Conservation (phyloP, 257 asterid genomes). For the Rubia yunnanensis region DNA sequence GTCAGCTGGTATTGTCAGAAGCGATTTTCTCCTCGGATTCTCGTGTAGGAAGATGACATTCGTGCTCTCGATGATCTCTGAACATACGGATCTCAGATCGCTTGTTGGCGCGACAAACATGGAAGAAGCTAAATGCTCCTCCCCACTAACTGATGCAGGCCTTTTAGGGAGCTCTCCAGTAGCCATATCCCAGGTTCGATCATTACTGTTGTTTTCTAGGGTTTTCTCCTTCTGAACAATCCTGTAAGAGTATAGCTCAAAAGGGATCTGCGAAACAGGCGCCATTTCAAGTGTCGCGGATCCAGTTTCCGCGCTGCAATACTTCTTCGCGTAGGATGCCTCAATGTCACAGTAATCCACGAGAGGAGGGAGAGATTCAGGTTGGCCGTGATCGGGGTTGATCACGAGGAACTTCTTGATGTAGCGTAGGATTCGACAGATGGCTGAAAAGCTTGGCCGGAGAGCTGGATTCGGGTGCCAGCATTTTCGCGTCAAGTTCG, state of each 20-base stretch:
- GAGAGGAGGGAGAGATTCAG: conserved; percentile 49
- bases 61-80: conserved; percentile 38
- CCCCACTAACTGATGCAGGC: conserved; percentile 41
- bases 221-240: conserved; percentile 60
- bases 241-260: conserved; percentile 62
- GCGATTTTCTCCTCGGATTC: conserved; percentile 19
- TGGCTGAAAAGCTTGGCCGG: conserved; percentile 34
- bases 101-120: background rate
- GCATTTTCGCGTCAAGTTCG: conserved; percentile 35
- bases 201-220: conserved; percentile 63
- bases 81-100: conserved; percentile 6
- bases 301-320: conserved; percentile 3
- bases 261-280: conserved; percentile 50
- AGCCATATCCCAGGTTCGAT: conserved; percentile 36
- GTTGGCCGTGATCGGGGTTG: conserved; percentile 50
- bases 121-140: conserved; percentile 22
- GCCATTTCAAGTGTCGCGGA: background rate
- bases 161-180: background rate
- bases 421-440: conserved; percentile 66
- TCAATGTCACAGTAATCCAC: conserved; percentile 32
- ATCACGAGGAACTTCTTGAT: conserved; percentile 31
- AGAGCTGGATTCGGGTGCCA: conserved; percentile 38
- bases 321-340: conserved; percentile 15
- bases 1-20: conserved; percentile 25
- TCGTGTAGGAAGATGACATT: conserved; percentile 32